phyloP scores from a whole-genome alignment of 345 rosid genomes.

The Lumnitzera littorea region DNA sequence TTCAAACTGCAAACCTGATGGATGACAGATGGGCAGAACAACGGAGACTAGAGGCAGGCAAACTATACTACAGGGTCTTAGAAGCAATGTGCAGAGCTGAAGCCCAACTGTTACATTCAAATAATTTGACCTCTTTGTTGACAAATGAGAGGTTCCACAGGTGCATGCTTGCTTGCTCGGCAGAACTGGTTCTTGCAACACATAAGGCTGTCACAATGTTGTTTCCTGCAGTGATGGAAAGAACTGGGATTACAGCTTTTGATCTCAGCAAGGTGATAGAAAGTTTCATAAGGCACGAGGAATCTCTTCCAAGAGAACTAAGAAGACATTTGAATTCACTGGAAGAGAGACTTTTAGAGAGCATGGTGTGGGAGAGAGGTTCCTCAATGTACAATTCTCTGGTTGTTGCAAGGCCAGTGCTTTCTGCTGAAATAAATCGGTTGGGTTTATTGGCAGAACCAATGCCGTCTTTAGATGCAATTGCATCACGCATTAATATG shows the following conservation, averaged over 20 bases:
- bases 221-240: conserved; percentile 93
- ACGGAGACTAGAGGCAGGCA: conserved; percentile 73
- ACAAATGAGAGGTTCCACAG: conserved; percentile 96
- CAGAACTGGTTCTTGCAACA: conserved; percentile 92
- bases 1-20: conserved; percentile 72
- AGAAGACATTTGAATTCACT: conserved; percentile 92
- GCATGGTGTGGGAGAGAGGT: conserved; percentile 98
- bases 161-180: conserved; percentile 97
- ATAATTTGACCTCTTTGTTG: conserved; percentile 78
- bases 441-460: conserved; percentile 74
- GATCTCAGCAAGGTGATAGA: conserved; percentile 99
- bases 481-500: conserved; percentile 56
- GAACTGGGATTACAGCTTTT: conserved; percentile 97
- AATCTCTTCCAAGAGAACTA: conserved; percentile 89
- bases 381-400: conserved; percentile 95
- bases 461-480: conserved; percentile 83
- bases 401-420: conserved; percentile 71
- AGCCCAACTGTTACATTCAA: conserved; percentile 69
- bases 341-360: conserved; percentile 94
- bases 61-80: conserved; percentile 85
- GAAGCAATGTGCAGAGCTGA: conserved; percentile 97
- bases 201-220: conserved; percentile 89
- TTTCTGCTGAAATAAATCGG: conserved; percentile 55
- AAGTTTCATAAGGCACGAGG: conserved; percentile 95
- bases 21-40: conserved; percentile 97